Percentiles rank a stretch among this genome's conserved stretches.
Evolutionary conservation across 306 rosid genomes (phyloP).

Genomic region (Fragaria ananassa): DNA sequence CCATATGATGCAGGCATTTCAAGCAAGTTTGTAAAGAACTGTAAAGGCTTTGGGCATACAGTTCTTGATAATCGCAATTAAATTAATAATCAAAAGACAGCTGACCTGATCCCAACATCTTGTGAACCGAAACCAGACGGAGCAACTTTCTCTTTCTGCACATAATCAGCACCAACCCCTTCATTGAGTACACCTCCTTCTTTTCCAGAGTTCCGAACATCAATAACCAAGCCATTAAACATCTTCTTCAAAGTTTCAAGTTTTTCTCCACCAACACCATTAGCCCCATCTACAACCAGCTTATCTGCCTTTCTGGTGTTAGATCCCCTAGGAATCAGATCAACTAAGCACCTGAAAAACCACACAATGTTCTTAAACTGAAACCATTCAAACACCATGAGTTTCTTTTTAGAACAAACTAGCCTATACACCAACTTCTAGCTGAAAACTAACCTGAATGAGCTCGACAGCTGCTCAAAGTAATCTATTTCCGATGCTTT

Average conservation of each 20-base stretch:
- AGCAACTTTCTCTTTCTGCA: slow-evolving; percentile 90
- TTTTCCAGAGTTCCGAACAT: slow-evolving; percentile 67
- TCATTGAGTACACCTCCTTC: slow-evolving; percentile 82
- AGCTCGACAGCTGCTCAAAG: slow-evolving; percentile 62
- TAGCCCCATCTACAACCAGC: slow-evolving; percentile 86
- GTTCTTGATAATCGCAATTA: slow-evolving; percentile 4
- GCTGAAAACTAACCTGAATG: slow-evolving; percentile 60
- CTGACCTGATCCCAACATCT: slow-evolving; percentile 75
- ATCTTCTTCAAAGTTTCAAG: slow-evolving; percentile 48
- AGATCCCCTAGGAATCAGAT: slow-evolving; percentile 56
- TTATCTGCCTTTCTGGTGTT: slow-evolving; percentile 32
- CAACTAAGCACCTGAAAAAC: slow-evolving; percentile 75
- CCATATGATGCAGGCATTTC: neutral
- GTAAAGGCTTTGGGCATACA: neutral
- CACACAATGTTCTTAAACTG: slow-evolving; percentile 30
- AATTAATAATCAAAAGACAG: slow-evolving; percentile 25
- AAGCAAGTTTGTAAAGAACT: neutral
- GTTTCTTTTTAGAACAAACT: neutral
- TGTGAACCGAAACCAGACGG: slow-evolving; percentile 62
- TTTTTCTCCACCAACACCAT: slow-evolving; percentile 88
- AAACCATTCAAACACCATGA: neutral
- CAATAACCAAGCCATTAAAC: slow-evolving; percentile 56
- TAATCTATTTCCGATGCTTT: slow-evolving; percentile 64
- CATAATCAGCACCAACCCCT: slow-evolving; percentile 96
- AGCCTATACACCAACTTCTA: neutral